Percentiles rank a stretch among this genome's conserved stretches.
Conservation (phyloP, 208 protist species). For the Leishmania aethiopica region DNA sequence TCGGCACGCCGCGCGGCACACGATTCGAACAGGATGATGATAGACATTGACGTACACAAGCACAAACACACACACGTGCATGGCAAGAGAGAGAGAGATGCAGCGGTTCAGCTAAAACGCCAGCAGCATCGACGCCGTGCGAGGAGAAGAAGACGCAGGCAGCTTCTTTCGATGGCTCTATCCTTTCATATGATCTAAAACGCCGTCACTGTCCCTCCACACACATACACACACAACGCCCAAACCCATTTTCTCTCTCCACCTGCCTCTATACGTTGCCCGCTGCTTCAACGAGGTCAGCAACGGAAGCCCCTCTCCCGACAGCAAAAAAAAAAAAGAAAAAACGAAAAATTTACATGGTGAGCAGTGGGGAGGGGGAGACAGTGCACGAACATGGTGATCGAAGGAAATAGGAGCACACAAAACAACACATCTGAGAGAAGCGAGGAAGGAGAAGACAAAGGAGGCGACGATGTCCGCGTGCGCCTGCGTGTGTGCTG, state of each 20-base stretch:
- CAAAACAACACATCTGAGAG: neutral
- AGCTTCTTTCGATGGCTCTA: neutral
- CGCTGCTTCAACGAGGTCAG: neutral
- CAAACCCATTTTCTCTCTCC: neutral
- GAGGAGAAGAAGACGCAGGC: too few relatives aligned
- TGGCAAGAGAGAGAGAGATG: neutral
- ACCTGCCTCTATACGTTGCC: neutral
- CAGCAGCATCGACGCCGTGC: neutral
- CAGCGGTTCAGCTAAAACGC: neutral
- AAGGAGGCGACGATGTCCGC: neutral
- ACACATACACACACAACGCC: neutral
- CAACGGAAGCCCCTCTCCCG: neutral
- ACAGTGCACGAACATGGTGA: neutral
- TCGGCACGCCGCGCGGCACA: neutral
- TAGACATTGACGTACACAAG: neutral
- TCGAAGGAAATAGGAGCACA: neutral
- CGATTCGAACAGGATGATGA: neutral
- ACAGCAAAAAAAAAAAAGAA: neutral
- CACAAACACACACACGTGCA: neutral
- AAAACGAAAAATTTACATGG: conserved; percentile 2
- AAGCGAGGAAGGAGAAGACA: neutral
- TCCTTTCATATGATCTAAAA: neutral
- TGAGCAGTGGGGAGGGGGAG: neutral
- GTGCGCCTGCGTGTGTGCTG: neutral
- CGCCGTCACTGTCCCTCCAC: neutral